Base-by-base conservation (phyloP, 495 filamentous ascomycete species). In the Podospora didyma region DNA sequence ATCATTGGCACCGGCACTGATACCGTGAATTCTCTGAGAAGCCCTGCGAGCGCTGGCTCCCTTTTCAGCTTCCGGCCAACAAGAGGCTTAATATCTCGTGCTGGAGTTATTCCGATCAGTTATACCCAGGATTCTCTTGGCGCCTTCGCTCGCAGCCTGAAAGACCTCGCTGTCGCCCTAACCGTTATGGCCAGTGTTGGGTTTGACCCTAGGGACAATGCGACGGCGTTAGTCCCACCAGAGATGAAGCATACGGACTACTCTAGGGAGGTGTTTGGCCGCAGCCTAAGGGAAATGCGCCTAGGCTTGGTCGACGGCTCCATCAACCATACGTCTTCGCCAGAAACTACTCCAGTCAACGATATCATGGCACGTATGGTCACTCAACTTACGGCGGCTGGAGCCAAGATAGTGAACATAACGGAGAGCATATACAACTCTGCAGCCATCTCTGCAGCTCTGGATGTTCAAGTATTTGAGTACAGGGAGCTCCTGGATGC, bases 1-100 rank as follows among this genome's bases (percentile, higher is more conserved):
- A 65, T 87, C 0, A 67, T 81, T 9, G 83, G 80, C 0, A 81
- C 78, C 22, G 86, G 86, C 0, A 82, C 82, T 2, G 85, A 89
- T 56, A 86, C 86, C 2, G 76, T 86, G 21, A 87, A 88, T 53
- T 83, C 79, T 2, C 62, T 86, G 2, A 68, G 85, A 2, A 85
- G 78, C 44, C 85, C 84, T 0, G 84, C 85, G 26, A 81, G 76
- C n/a, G 82, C 83, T 21, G 85, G 83, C 54, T 75, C 72, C 2
- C 67, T 88, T 17, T 84, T 85, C 45, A 85, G 83, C 51, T 72
- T 84, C 56, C 69, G 84, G 9, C 84, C 85, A 9, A 85, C 82
- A 1, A 60, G 73, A n/a, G 86, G 84, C 0, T 57, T 80, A 22
- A 74, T 88, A 17, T 74, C 75, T 2, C 57, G 73, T 20, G 49